Evolutionary conservation across 1,284 basidiomycete genomes (phyloP).

Genomic region (Apiotrichum siamense): DNA sequence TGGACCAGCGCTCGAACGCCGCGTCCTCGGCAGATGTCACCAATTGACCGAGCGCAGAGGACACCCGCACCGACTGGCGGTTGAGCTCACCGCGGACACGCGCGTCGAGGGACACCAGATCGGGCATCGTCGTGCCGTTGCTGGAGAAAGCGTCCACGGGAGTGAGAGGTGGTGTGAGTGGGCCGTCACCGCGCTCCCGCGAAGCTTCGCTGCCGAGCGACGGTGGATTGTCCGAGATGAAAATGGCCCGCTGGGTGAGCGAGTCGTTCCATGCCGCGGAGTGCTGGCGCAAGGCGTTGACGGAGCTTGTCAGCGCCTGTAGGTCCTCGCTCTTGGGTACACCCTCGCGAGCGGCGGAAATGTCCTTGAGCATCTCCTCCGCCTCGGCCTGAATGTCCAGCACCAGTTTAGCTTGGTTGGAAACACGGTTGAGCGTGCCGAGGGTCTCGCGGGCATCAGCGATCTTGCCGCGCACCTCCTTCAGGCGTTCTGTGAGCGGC

Average conservation of each 20-base stretch:
- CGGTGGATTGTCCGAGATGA: slow-evolving; percentile 7
- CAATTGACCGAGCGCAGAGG: slow-evolving; percentile 52
- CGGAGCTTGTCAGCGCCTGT: background rate
- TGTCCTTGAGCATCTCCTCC: slow-evolving; percentile 12
- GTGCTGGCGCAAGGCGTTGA: background rate
- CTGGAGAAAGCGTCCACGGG: slow-evolving; percentile 2
- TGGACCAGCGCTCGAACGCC: slow-evolving; percentile 10
- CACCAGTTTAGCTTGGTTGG: slow-evolving; percentile 13
- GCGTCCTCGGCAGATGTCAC: background rate
- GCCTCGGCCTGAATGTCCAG: slow-evolving; percentile 14
- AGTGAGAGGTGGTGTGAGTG: slow-evolving; percentile 15
- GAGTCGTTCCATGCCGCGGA: slow-evolving; percentile 10
- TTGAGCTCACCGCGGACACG: slow-evolving; percentile 66
- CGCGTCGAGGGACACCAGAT: slow-evolving; percentile 58
- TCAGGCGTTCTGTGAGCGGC: background rate
- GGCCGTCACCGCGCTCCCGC: slow-evolving; percentile 1
- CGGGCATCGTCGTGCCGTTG: slow-evolving; percentile 43
- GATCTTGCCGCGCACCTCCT: background rate
- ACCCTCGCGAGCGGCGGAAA: slow-evolving; percentile 24
- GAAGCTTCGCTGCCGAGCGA: background rate
- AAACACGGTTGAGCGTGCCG: slow-evolving; percentile 8
- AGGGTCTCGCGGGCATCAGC: background rate
- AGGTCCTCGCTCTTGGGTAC: background rate
- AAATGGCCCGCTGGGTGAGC: slow-evolving; percentile 3
- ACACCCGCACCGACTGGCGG: slow-evolving; percentile 58